Evolutionary conservation across 208 protist genomes (phyloP), one percentile per base, ranked within the genome.

Genomic region (Hexamita inflata): DNA sequence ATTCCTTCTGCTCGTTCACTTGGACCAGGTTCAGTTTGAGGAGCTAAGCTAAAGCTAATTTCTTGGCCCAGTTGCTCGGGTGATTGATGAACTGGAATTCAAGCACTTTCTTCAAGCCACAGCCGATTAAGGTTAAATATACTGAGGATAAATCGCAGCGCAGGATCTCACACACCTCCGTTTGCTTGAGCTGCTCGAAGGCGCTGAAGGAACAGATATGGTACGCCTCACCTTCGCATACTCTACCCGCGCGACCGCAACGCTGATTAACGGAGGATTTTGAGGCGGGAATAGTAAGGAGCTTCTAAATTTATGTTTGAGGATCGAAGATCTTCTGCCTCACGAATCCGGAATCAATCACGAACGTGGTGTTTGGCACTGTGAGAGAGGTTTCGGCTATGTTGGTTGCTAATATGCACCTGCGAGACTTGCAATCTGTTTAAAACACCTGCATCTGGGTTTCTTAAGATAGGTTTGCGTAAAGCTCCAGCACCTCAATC

Each of bases 161-260:
- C 65, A 92, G 73, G 64, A 95, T 94, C 76, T 93, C 89, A 19
- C 91, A 91, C 28, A 83, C 80, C 24, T 90, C 83, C 80, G 32
- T 92, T 9, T 39, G 49, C 35, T 30, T 89, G 83, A 65, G 79
- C 78, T 53, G 1, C 74, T 29, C 77, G 91, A 94, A 29, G 77
- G 74, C 29, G 7, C 41, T 35, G 73, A 90, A 74, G 0, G 89
- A 89, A 74, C 87, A 91, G 2, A 92, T 73, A 28, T 93, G 87
- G 82, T 94, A 98, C 81, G 93, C 97, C 82, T 96, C 95, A 32
- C 95, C 95, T 0, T 94, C 89, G 15, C 85, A 40, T 32, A 80
- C 80, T 76, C 88, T 61, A 34, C 86, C 87, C 4, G 87, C 86
- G 35, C 88, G 75, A 30, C 88, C 88, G 13, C 82, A 59, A 28